A percentile compares a stretch with the other conserved stretches of the same genome.
phyloP scores from a whole-genome alignment of 2,329 filamentous ascomycete species.

The Penicillium sp. region DNA sequence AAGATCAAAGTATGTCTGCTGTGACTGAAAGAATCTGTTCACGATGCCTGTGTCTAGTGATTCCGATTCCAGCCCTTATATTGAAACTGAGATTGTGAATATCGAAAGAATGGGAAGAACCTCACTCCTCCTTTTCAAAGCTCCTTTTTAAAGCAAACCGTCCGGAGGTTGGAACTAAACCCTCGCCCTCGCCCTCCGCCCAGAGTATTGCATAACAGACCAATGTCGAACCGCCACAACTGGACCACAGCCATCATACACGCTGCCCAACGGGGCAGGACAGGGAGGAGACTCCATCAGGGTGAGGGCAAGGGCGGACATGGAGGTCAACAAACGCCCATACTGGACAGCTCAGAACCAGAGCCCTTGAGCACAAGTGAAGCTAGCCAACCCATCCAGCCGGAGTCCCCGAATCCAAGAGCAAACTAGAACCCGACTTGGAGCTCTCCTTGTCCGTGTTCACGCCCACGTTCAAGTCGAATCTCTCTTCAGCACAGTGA shows the following conservation, averaged over 20 bases:
- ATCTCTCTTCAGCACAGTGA: background rate
- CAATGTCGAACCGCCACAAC: background rate
- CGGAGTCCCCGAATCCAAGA: background rate
- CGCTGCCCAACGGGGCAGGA: background rate
- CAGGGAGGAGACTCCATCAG: background rate
- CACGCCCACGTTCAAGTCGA: conserved; percentile 9
- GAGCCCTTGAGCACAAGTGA: conserved; percentile 1
- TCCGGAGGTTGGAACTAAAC: background rate
- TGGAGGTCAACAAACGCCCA: background rate
- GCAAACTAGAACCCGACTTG: background rate
- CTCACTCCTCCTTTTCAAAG: background rate
- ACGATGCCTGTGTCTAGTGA: background rate
- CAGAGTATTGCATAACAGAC: background rate
- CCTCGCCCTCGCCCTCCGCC: background rate
- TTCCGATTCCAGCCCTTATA: background rate
- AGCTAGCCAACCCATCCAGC: background rate
- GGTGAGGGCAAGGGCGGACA: background rate
- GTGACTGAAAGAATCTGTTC: background rate
- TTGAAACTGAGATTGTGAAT: background rate
- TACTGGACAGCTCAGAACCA: background rate
- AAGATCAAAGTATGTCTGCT: background rate
- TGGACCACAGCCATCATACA: background rate
- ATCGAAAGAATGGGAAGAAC: background rate
- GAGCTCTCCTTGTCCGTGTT: background rate
- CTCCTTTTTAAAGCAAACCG: background rate